A percentile compares a stretch with the other conserved stretches of the same genome.
phyloP scores from a whole-genome alignment of 208 protist genomes.

The Trypanosoma scelopori region DNA sequence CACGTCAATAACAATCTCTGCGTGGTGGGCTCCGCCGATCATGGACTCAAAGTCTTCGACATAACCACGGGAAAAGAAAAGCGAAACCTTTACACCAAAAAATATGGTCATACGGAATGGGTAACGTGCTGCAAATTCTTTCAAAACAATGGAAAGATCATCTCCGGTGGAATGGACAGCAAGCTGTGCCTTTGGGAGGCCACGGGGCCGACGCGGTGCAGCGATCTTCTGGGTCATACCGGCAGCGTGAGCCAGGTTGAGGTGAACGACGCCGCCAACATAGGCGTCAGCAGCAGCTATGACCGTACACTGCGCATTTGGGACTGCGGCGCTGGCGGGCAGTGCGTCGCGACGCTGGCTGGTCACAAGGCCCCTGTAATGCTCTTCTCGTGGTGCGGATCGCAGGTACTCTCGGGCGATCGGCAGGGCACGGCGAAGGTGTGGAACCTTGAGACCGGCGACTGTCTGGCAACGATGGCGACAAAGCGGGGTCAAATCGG shows the following conservation, averaged over 20 bases:
- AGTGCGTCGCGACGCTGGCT: slow-evolving; percentile 51
- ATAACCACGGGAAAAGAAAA: slow-evolving; percentile 47
- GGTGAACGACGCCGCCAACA: slow-evolving; percentile 33
- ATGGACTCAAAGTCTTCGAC: slow-evolving; percentile 86
- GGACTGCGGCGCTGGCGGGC: slow-evolving; percentile 47
- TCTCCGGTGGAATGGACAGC: slow-evolving; percentile 89
- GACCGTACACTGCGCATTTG: slow-evolving; percentile 82
- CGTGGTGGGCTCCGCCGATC: slow-evolving; percentile 84
- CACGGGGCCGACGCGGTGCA: slow-evolving; percentile 52
- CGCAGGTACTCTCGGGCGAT: slow-evolving; percentile 74
- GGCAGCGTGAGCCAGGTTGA: slow-evolving; percentile 83
- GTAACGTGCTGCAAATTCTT: slow-evolving; percentile 82
- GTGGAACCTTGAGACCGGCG: slow-evolving; percentile 73
- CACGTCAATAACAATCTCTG: slow-evolving; percentile 29
- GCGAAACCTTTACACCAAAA: slow-evolving; percentile 74
- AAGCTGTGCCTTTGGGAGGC: slow-evolving; percentile 89
- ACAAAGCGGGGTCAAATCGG: slow-evolving; percentile 75
- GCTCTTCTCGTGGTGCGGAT: slow-evolving; percentile 70
- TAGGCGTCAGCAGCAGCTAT: slow-evolving; percentile 76
- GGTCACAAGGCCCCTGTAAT: slow-evolving; percentile 80
- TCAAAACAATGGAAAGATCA: slow-evolving; percentile 48
- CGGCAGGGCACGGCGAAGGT: slow-evolving; percentile 67
- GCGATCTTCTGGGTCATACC: slow-evolving; percentile 78
- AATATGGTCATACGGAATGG: slow-evolving; percentile 87
- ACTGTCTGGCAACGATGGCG: slow-evolving; percentile 42